These are phyloP conservation scores for Ceraceosorus guamensis DNA, from an alignment of 1,284 basidiomycete genomes.

Conservation along the genomic window DNA sequence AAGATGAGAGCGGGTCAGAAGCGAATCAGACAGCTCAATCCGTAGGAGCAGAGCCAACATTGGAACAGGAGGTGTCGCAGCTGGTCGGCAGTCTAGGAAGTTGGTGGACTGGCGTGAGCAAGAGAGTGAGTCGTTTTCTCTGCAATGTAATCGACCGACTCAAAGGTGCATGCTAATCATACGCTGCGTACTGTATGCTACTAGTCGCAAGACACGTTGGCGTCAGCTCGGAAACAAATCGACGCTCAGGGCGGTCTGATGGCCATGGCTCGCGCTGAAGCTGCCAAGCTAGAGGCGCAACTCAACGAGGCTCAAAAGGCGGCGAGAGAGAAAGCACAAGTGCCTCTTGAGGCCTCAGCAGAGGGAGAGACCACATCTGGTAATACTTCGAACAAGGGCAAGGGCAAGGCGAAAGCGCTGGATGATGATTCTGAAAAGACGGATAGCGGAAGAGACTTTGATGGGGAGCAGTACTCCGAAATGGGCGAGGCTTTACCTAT, in stretches of 20 bases:
- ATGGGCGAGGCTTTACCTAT: neutral
- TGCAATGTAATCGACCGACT: no score
- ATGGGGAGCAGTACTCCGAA: constrained; percentile 1
- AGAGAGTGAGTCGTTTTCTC: constrained; percentile 19
- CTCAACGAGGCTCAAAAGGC: constrained; percentile 30
- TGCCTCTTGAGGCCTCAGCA: constrained; percentile 3
- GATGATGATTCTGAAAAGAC: neutral
- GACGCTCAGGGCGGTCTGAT: constrained; percentile 34
- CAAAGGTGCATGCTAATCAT: neutral
- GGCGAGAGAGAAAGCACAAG: constrained; percentile 21
- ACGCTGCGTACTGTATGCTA: neutral
- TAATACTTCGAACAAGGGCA: neutral
- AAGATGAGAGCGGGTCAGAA: no score
- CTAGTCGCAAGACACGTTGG: constrained; percentile 27
- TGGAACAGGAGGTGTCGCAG: constrained; percentile 39
- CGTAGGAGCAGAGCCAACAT: constrained; percentile 8
- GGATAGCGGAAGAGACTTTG: neutral
- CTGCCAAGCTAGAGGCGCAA: constrained; percentile 29
- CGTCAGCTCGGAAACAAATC: constrained; percentile 26
- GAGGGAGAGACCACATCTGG: neutral
- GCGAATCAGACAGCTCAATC: no score
- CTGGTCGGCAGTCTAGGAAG: constrained; percentile 35
- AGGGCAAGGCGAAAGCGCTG: constrained; percentile 4
- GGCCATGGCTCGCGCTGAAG: constrained; percentile 26
- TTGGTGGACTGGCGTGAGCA: constrained; percentile 41